Evolutionary conservation across 2,329 filamentous ascomycete genomes (phyloP), one percentile per base, ranked within the genome.

Genomic region (Verticillium nonalfalfae): DNA sequence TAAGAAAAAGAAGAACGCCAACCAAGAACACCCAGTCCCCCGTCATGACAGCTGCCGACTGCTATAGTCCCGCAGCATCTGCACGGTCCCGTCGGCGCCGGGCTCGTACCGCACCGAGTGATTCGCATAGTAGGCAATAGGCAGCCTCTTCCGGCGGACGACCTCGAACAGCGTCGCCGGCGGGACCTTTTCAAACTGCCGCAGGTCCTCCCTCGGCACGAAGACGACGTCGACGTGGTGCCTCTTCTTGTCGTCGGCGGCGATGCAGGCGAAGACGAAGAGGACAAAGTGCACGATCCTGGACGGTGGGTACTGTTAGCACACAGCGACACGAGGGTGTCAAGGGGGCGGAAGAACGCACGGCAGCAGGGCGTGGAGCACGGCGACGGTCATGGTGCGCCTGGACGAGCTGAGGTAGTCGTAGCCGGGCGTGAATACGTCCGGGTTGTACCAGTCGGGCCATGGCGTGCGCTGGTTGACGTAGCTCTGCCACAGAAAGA

Each of bases 51-150:
- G 18, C 50, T 64, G 61, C 15, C 62, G 59, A 21, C 59, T 63
- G 15, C 61, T 63, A 4, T 64, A 64, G 31, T 64, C 45, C n/a
- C 45, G 45, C 45, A 50, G 45, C n/a, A 50, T 50, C 45, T 50
- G 45, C 1, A 63, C 63, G 7, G 63, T 65, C 3, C 64, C 64
- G 61, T 66, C 59, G 34, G 58, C 63, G 1, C 58, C 61, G 5
- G 63, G 58, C 45, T 63, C 61, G 13, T 62, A 65, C 6, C 64
- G 58, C 34, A 66, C 64, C 39, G 63, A 66, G 34, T 65, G 64
- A 39, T 65, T 65, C 39, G 63, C 64, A 21, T 62, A 65, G 26
- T 59, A 65, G 2, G 61, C 62, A 2, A 65, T 57, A 36, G 31
- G 52, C 58, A 66, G 56, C 63, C 39, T 59, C 54, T 57, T 40